These are phyloP conservation scores for Chaetomidium leptoderma DNA, from an alignment of 495 filamentous ascomycete species.

Conservation along the genomic window DNA sequence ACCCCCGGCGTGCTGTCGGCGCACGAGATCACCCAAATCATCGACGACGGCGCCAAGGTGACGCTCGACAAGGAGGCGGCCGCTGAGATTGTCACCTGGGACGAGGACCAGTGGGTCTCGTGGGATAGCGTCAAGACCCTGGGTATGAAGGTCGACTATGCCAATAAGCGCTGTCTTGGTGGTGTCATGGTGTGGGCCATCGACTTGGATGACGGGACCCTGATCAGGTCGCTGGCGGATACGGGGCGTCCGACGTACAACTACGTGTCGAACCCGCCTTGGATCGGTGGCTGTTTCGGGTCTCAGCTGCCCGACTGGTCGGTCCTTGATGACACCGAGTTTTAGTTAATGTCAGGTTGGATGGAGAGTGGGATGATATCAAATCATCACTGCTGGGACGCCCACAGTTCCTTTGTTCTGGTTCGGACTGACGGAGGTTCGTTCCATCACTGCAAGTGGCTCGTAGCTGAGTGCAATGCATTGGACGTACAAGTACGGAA, in stretches of 20 bases:
- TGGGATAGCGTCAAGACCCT: slow-evolving; percentile 44
- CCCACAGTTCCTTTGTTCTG: too few species aligned
- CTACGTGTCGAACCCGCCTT: not conserved
- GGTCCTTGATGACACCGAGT: not conserved
- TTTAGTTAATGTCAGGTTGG: too few species aligned
- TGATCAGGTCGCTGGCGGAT: slow-evolving; percentile 6
- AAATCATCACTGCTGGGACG: too few species aligned
- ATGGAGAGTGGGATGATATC: too few species aligned
- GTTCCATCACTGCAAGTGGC: too few species aligned
- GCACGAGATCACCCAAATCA: slow-evolving; percentile 38
- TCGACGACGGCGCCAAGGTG: slow-evolving; percentile 16
- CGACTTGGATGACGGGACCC: slow-evolving; percentile 18
- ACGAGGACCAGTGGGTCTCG: slow-evolving; percentile 44
- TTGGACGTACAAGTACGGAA: too few species aligned
- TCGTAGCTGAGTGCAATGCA: too few species aligned
- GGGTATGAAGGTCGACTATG: slow-evolving; percentile 36
- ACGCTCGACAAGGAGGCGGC: slow-evolving; percentile 23
- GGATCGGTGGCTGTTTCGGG: slow-evolving; percentile 4
- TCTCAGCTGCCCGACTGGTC: not conserved
- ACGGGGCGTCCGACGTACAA: not conserved
- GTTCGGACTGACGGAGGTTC: too few species aligned
- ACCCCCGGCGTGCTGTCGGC: slow-evolving; percentile 36
- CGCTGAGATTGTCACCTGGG: slow-evolving; percentile 40
- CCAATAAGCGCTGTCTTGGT: slow-evolving; percentile 30
- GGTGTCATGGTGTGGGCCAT: slow-evolving; percentile 33